Conservation (phyloP, 208 protist genomes). For the Crithidia thermophila region DNA sequence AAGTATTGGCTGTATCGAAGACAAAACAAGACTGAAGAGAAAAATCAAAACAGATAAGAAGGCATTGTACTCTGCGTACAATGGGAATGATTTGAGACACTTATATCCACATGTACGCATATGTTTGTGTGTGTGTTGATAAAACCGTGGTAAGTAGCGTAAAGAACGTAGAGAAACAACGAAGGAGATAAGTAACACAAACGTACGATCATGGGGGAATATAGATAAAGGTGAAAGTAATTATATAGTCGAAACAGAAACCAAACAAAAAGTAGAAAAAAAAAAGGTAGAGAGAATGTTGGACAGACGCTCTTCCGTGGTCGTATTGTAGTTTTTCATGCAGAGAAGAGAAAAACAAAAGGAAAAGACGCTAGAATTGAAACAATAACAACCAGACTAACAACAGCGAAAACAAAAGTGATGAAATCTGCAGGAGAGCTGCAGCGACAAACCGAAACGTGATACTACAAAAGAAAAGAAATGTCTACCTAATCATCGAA, state of each 20-base stretch:
- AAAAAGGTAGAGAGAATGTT: no score
- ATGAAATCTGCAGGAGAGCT: background rate
- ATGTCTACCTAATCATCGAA: no score
- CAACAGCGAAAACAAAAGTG: background rate
- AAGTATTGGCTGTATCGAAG: no score
- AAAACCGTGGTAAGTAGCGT: background rate
- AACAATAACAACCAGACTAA: background rate
- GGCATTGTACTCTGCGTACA: background rate
- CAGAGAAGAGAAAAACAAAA: background rate
- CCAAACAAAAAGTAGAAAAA: slow-evolving; percentile 20
- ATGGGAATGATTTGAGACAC: background rate
- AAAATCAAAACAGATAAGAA: slow-evolving; percentile 7
- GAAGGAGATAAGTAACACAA: slow-evolving; percentile 17
- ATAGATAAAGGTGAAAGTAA: no score
- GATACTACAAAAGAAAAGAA: background rate
- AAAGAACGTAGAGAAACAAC: slow-evolving; percentile 13
- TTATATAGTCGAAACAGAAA: slow-evolving; percentile 18
- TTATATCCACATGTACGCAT: background rate
- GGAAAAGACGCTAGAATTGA: background rate
- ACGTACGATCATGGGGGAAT: background rate
- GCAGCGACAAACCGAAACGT: background rate
- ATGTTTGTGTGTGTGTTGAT: background rate
- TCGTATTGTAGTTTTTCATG: no score
- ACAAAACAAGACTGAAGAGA: no score
- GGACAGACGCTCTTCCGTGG: no score